Conservation (phyloP, 2,329 filamentous ascomycete genomes). For the Calonectria leucothoes region DNA sequence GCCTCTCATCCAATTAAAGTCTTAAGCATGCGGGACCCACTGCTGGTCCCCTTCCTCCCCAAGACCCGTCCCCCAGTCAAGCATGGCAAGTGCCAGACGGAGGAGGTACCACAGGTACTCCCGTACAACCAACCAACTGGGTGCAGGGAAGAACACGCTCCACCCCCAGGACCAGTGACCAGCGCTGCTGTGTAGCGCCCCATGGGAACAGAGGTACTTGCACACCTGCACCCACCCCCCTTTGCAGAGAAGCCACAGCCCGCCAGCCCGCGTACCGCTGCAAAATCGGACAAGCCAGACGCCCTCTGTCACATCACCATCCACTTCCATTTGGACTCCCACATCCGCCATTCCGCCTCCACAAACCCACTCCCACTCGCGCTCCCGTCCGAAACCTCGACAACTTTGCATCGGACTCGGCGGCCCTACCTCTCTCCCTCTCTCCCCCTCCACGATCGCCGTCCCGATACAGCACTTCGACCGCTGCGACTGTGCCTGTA, state of each 20-base stretch:
- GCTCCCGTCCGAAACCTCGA: constrained; percentile 12
- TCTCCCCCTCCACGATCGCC: background rate
- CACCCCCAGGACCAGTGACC: background rate
- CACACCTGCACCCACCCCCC: background rate
- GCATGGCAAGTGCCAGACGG: constrained; percentile 1
- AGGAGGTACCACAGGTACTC: background rate
- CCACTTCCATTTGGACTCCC: constrained; percentile 18
- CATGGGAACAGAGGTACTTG: background rate
- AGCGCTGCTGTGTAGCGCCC: background rate
- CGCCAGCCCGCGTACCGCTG: constrained; percentile 5
- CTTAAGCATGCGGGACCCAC: background rate
- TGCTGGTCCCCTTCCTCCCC: background rate
- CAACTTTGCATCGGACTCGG: constrained; percentile 14
- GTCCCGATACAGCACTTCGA: background rate
- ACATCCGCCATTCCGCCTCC: constrained; percentile 26
- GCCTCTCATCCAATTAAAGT: constrained; percentile 3
- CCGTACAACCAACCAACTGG: constrained; percentile 1
- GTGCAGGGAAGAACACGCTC: constrained; percentile 3
- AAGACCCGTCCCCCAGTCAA: background rate
- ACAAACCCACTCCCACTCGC: constrained; percentile 19
- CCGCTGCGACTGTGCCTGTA: background rate
- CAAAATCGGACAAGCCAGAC: constrained; percentile 2
- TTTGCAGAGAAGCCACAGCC: constrained; percentile 5
- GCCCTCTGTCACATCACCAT: constrained; percentile 13
- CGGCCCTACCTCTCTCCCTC: background rate